phyloP scores from a whole-genome alignment of 129 eudicot species.

The Flaveria robusta region DNA sequence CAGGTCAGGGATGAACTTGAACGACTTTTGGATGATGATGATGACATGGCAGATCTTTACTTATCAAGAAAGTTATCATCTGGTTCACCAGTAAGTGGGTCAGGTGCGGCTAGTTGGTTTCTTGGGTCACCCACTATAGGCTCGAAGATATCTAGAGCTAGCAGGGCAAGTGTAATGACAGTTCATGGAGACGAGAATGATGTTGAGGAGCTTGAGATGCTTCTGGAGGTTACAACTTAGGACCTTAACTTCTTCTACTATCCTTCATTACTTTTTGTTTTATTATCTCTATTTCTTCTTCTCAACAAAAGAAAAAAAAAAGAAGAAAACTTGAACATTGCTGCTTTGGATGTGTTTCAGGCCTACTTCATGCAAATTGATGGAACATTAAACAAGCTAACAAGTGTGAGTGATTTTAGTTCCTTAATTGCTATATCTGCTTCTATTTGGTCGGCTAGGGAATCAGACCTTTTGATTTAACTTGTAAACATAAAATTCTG shows the following conservation, averaged over 20 bases:
- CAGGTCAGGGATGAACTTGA: constrained; percentile 98
- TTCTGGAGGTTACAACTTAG: constrained; percentile 69
- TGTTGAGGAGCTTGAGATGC: constrained; percentile 95
- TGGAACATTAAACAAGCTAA: constrained; percentile 79
- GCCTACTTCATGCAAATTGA: constrained; percentile 98
- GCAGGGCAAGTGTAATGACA: constrained; percentile 85
- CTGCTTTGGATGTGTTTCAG: constrained; percentile 45
- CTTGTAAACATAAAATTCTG: constrained; percentile 20
- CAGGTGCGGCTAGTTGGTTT: constrained; percentile 79
- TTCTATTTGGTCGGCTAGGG: neutral
- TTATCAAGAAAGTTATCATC: constrained; percentile 76
- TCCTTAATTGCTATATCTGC: neutral
- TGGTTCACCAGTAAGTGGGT: constrained; percentile 77
- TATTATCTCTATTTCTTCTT: constrained; percentile 2
- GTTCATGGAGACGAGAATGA: constrained; percentile 86
- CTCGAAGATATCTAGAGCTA: constrained; percentile 82
- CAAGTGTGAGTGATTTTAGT: constrained; percentile 41
- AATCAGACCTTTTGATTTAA: neutral
- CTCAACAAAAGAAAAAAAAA: neutral
- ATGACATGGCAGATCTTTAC: constrained; percentile 95
- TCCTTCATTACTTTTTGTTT: neutral
- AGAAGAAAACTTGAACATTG: neutral
- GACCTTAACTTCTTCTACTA: neutral
- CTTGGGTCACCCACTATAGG: constrained; percentile 77
- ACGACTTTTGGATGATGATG: constrained; percentile 91